Percentiles rank a stretch among this genome's conserved stretches.
Evolutionary conservation across 495 filamentous ascomycete species (phyloP).

Genomic region (Penicillium mononematosum): DNA sequence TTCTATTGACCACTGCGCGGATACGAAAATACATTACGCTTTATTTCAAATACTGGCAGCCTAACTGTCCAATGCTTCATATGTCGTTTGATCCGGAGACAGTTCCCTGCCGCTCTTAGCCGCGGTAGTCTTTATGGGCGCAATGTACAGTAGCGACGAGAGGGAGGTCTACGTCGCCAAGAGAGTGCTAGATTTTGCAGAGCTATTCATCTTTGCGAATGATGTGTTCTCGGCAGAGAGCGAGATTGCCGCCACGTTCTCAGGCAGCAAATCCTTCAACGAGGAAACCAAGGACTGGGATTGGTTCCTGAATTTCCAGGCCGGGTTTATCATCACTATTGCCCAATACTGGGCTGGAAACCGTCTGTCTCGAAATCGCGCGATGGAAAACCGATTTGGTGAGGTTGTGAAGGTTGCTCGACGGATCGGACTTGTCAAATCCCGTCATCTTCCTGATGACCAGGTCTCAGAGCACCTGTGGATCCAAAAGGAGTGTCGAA

Average conservation of each 20-base stretch:
- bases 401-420: slow-evolving; percentile 45
- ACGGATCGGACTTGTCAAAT: slow-evolving; percentile 36
- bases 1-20: slow-evolving; percentile 41
- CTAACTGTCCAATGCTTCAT: slow-evolving; percentile 45
- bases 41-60: slow-evolving; percentile 51
- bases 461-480: slow-evolving; percentile 33
- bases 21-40: slow-evolving; percentile 43
- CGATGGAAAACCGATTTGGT: slow-evolving; percentile 47
- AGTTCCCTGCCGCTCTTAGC: slow-evolving; percentile 37
- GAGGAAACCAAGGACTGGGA: slow-evolving; percentile 35
- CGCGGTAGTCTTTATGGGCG: slow-evolving; percentile 45
- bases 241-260: slow-evolving; percentile 37
- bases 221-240: slow-evolving; percentile 43
- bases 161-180: slow-evolving; percentile 41
- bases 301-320: slow-evolving; percentile 46
- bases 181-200: slow-evolving; percentile 46
- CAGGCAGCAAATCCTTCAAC: slow-evolving; percentile 22
- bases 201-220: slow-evolving; percentile 46
- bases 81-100: slow-evolving; percentile 40
- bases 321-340: slow-evolving; percentile 42
- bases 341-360: slow-evolving; percentile 51
- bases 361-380: slow-evolving; percentile 39
- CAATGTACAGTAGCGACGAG: slow-evolving; percentile 46
- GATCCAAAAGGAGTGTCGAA: slow-evolving; percentile 48
- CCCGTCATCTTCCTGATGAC: slow-evolving; percentile 34